A percentile compares a stretch with the other conserved stretches of the same genome.
Evolutionary conservation across 192 early-diverging fungal genomes (phyloP).

Genomic region (Umbelopsis sp.): DNA sequence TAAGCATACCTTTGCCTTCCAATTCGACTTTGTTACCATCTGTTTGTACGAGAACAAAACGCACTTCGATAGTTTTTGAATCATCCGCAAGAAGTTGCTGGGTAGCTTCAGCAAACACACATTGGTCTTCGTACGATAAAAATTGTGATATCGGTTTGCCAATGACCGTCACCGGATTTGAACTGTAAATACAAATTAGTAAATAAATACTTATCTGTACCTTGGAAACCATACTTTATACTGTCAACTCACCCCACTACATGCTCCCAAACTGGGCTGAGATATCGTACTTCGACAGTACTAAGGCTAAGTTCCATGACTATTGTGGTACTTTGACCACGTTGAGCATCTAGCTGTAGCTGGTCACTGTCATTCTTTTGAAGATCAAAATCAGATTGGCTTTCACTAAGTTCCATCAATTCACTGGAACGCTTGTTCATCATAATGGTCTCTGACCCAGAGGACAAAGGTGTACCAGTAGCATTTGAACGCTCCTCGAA

Average conservation of each 20-base stretch:
- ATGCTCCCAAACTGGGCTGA: conserved; percentile 68
- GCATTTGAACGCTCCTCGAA: neutral
- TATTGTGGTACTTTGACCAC: conserved; percentile 70
- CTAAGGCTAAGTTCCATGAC: conserved; percentile 78
- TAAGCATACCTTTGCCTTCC: conserved; percentile 86
- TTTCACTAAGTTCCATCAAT: neutral
- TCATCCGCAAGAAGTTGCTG: conserved; percentile 57
- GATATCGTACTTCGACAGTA: conserved; percentile 56
- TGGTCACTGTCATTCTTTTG: conserved; percentile 44
- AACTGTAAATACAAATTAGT: conserved; percentile 37
- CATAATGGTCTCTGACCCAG: conserved; percentile 15
- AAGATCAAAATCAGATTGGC: conserved; percentile 1
- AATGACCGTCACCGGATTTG: conserved; percentile 47
- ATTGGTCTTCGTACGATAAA: conserved; percentile 57
- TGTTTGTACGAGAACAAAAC: conserved; percentile 48
- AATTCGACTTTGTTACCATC: conserved; percentile 56
- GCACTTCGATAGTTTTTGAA: conserved; percentile 66
- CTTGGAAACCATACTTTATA: conserved; percentile 16
- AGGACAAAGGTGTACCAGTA: neutral
- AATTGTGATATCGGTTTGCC: conserved; percentile 55
- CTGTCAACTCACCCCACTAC: conserved; percentile 66
- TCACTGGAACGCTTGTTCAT: conserved; percentile 14
- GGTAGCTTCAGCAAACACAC: conserved; percentile 65
- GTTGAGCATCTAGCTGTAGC: conserved; percentile 63
- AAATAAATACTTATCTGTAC: neutral